Conservation (phyloP, 2,329 filamentous ascomycete genomes). For the Aspergillus sp. region DNA sequence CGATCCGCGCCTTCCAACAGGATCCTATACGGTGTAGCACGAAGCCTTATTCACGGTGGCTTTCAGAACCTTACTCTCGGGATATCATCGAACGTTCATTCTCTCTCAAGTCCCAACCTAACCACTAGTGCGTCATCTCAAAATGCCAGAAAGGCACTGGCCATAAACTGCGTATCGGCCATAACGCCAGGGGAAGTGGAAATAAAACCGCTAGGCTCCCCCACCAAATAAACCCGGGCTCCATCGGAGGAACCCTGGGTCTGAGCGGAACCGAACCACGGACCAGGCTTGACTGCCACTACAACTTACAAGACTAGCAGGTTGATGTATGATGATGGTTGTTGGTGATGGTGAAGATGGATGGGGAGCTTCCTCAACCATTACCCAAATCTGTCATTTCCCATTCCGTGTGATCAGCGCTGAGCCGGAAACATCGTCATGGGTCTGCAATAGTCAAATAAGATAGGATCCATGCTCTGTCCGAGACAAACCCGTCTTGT, state of each 20-base stretch:
- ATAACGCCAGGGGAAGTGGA: background rate
- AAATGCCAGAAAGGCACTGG: background rate
- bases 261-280: slow-evolving; percentile 7
- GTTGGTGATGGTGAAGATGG: background rate
- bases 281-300: background rate
- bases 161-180: background rate
- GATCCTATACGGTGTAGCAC: background rate
- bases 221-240: background rate
- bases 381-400: background rate
- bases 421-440: background rate
- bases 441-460: slow-evolving; percentile 2
- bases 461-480: slow-evolving; percentile 1
- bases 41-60: background rate
- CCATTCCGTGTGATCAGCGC: background rate
- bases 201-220: slow-evolving; percentile 2
- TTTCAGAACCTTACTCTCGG: background rate
- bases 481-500: slow-evolving; percentile 13
- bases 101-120: background rate
- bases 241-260: slow-evolving; percentile 12
- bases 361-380: background rate
- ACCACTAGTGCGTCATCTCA: slow-evolving; percentile 3
- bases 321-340: background rate
- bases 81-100: background rate
- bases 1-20: background rate
- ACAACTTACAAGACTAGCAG: too few species aligned